phyloP scores from a whole-genome alignment of 2,329 filamentous ascomycete species.

The Karstenula rhodostoma region DNA sequence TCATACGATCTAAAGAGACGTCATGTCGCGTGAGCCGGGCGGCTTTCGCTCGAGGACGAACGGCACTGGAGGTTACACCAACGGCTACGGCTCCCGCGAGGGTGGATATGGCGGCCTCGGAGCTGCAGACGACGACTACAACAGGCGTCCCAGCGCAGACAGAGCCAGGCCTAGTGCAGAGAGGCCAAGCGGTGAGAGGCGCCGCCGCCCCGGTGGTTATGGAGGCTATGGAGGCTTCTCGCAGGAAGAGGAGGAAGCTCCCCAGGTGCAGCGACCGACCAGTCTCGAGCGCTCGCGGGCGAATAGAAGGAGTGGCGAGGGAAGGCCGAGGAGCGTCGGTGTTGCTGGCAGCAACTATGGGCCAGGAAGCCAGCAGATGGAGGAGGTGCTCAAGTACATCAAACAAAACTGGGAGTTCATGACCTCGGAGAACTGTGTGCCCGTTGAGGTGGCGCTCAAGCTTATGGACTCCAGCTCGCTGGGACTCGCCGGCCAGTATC shows the following conservation, averaged over 20 bases:
- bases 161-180: slow-evolving; percentile 19
- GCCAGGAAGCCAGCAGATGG: slow-evolving; percentile 52
- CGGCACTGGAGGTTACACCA: slow-evolving; percentile 47
- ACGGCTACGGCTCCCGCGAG: slow-evolving; percentile 42
- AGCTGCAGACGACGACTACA: slow-evolving; percentile 33
- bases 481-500: slow-evolving; percentile 87
- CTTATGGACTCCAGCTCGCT: slow-evolving; percentile 94
- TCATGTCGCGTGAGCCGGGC: slow-evolving; percentile 49
- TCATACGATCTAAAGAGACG: slow-evolving; percentile 13
- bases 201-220: slow-evolving; percentile 51
- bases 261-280: slow-evolving; percentile 44
- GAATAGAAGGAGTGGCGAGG: slow-evolving; percentile 38
- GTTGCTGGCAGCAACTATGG: slow-evolving; percentile 47
- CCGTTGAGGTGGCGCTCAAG: slow-evolving; percentile 93
- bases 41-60: slow-evolving; percentile 43
- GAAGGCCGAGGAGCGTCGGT: slow-evolving; percentile 39
- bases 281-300: slow-evolving; percentile 52
- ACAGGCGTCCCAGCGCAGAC: slow-evolving; percentile 16
- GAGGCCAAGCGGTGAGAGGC: slow-evolving; percentile 36
- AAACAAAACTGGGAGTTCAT: slow-evolving; percentile 91
- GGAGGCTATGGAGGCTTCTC: slow-evolving; percentile 50
- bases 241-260: slow-evolving; percentile 31
- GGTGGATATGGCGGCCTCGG: slow-evolving; percentile 38
- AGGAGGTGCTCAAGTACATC: slow-evolving; percentile 79
- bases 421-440: slow-evolving; percentile 86